Conservation (phyloP, 2,329 filamentous ascomycete species). For the Fusarium irregulare region DNA sequence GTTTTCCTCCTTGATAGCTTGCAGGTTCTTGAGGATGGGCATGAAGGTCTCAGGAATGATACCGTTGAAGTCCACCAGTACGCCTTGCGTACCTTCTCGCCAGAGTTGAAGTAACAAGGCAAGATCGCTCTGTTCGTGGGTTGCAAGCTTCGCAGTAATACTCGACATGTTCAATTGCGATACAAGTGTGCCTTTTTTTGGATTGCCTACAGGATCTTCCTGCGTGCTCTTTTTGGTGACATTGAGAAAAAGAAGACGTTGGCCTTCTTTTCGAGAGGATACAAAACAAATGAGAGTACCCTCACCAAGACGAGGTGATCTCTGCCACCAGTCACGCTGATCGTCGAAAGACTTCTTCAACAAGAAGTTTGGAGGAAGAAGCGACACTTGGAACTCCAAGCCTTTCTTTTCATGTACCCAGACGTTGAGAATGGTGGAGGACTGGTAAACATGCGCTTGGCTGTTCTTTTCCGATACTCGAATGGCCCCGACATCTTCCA, state of each 20-base stretch:
- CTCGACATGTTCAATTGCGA: not conserved
- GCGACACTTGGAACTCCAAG: not conserved
- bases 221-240: constrained; percentile 1
- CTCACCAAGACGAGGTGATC: constrained; percentile 12
- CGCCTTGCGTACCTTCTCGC: not conserved
- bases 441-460: not conserved
- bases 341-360: too few species aligned
- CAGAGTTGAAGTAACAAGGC: not conserved
- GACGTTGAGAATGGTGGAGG: not conserved
- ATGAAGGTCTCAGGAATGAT: constrained; percentile 24
- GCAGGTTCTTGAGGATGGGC: constrained; percentile 14
- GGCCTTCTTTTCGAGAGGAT: not conserved
- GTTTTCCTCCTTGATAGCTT: constrained; percentile 13
- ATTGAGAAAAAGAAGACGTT: constrained; percentile 7
- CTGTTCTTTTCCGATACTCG: not conserved
- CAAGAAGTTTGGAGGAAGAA: not conserved
- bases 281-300: constrained; percentile 24
- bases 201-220: not conserved
- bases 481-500: not conserved
- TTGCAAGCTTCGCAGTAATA: constrained; percentile 18
- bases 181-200: too few species aligned
- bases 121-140: not conserved
- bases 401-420: not conserved
- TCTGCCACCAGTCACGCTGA: constrained; percentile 18
- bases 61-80: constrained; percentile 28